Conservation (phyloP, 768 basidiomycete species). For the Auricularia sp. region DNA sequence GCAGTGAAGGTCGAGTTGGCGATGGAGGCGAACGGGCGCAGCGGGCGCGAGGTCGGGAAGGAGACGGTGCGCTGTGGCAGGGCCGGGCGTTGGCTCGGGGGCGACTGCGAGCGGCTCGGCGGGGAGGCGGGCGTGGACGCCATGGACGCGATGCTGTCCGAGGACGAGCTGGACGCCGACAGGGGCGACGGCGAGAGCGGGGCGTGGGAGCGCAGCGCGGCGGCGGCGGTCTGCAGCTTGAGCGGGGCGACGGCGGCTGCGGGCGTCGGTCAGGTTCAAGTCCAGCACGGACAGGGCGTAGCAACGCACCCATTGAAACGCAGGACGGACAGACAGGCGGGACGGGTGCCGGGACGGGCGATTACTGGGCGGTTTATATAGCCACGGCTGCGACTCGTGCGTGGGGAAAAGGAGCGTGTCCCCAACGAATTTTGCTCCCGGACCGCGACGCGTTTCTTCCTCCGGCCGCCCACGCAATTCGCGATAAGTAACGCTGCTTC, state of each 20-base stretch:
- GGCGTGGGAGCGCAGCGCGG: background rate
- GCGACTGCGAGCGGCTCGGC: slow-evolving; percentile 28
- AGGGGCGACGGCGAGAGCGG: background rate
- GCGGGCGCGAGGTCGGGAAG: slow-evolving; percentile 64
- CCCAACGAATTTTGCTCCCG: no score
- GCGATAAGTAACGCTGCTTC: no score
- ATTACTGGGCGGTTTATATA: no score
- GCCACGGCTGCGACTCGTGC: no score
- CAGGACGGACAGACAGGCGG: no score
- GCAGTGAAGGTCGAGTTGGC: slow-evolving; percentile 24
- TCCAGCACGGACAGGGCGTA: background rate
- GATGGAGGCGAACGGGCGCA: slow-evolving; percentile 69
- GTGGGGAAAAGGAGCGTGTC: no score
- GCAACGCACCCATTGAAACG: background rate
- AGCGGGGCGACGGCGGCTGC: background rate
- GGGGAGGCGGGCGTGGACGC: slow-evolving; percentile 44
- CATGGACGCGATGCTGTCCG: background rate
- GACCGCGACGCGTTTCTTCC: no score
- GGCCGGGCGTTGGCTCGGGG: slow-evolving; percentile 16
- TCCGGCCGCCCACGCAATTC: no score
- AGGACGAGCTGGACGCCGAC: background rate
- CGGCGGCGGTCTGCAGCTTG: background rate
- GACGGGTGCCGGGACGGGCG: no score
- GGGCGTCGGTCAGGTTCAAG: background rate
- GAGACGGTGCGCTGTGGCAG: slow-evolving; percentile 35